Base-by-base conservation (phyloP, 495 filamentous ascomycete genomes). In the Penicillium argentinense region DNA sequence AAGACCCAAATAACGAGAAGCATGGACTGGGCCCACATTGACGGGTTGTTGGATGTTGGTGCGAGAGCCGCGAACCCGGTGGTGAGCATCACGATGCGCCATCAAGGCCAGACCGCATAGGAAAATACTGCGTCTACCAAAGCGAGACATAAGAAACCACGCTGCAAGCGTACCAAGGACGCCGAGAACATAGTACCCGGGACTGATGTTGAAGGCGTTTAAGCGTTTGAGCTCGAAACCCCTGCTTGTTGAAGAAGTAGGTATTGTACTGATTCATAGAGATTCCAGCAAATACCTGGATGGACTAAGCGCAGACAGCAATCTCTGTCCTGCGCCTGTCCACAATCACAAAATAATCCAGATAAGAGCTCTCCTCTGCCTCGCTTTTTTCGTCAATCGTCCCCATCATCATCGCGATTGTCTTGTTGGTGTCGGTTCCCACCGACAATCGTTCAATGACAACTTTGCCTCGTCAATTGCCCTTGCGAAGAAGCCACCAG, bases 251-350 rank as follows among this genome's bases (percentile, higher is more conserved):
- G 62, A 83, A 85, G 64, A 87, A 84, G 36, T 82, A 83, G 0
- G 81, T 84, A 0, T 75, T 75, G 45, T 80, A 84, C 22, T 76
- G 76, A 17, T 32, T 40, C n/a, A 59, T 44, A 9, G 16, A 17
- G 16, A 23, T 49, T 19, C 47, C 39, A 5, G 5, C 36, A 4
- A 49, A 21, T 7, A 17, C 23, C 7, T 49, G 47, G 16, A n/a
- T 44, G 8, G 84, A 82, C 45, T 36, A 47, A 2, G 32, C 78
- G 77, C 84, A 81, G 60, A 80, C 84, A 23, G 82, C 79, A 49
- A 88, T 86, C 66, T 88, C 84, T 7, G 87, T 90, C 28, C 87
- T 83, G 19, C 84, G 79, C 16, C 80, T 66, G 44, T 91, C 82
- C 5, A 76, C 75, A 1, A 85, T 85, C 54, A 76, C 81, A 71